These are phyloP conservation scores for Polysphondylium violaceum DNA, from an alignment of 78 protist species.

Conservation along the genomic window DNA sequence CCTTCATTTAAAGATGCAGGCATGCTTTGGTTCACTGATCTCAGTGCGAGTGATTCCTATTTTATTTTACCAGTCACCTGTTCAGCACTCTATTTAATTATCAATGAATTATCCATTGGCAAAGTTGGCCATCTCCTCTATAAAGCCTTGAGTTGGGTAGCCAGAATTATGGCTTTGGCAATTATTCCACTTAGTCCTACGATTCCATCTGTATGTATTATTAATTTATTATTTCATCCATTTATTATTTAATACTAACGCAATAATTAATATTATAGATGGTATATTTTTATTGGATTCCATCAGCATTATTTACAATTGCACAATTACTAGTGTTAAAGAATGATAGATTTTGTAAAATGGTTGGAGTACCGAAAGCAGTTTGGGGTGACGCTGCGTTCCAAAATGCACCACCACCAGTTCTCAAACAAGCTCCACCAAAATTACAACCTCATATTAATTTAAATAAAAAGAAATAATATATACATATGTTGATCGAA, in stretches of 20 bases:
- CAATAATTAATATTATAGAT: neutral
- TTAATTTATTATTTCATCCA: neutral
- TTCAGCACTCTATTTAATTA: constrained; percentile 11
- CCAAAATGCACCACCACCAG: neutral
- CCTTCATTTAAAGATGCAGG: constrained; percentile 69
- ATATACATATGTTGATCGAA: constrained; percentile 11
- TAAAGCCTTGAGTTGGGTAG: constrained; percentile 37
- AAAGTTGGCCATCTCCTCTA: neutral
- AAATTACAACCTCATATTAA: no score
- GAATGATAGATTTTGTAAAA: constrained; percentile 1
- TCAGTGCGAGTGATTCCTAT: constrained; percentile 11
- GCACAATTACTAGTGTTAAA: constrained; percentile 6
- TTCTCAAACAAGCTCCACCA: no score
- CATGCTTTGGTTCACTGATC: constrained; percentile 50
- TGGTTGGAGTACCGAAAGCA: constrained; percentile 20
- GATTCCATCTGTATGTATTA: constrained; percentile 19
- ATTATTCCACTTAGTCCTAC: constrained; percentile 38
- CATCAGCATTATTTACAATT: constrained; percentile 53
- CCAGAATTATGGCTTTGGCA: constrained; percentile 34
- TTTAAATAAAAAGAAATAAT: constrained; percentile 8
- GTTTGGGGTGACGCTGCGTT: neutral
- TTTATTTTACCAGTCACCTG: constrained; percentile 37
- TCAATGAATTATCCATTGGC: constrained; percentile 43
- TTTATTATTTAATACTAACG: neutral
- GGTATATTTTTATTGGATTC: constrained; percentile 70